A percentile compares a stretch with the other conserved stretches of the same genome.
These are phyloP conservation scores for Candida piceae DNA, from an alignment of 805 yeast species.

Conservation along the genomic window DNA sequence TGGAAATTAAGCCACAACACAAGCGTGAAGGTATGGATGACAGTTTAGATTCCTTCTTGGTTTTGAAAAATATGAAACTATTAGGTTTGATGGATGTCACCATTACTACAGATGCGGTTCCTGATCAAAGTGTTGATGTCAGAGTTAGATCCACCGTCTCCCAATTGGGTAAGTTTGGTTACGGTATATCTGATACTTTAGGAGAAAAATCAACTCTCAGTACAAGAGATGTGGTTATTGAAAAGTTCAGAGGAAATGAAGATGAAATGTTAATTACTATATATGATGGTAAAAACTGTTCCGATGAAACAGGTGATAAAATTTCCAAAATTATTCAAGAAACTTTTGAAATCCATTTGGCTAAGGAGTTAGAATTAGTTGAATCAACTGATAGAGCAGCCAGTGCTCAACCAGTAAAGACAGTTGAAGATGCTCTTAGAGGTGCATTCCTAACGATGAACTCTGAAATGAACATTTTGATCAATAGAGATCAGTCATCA, in stretches of 20 bases:
- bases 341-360: constrained; percentile 60
- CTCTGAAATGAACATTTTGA: constrained; percentile 68
- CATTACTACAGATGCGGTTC: constrained; percentile 78
- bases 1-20: constrained; percentile 74
- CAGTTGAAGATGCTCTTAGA: constrained; percentile 70
- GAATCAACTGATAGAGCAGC: constrained; percentile 32
- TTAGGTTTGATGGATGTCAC: constrained; percentile 95
- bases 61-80: constrained; percentile 60
- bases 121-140: constrained; percentile 77
- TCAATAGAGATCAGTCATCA: constrained; percentile 40
- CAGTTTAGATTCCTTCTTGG: constrained; percentile 62
- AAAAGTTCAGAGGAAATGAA: constrained; percentile 79
- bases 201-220: constrained; percentile 64
- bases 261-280: constrained; percentile 77
- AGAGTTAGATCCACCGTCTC: constrained; percentile 91
- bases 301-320: constrained; percentile 52
- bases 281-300: constrained; percentile 77
- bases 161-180: constrained; percentile 64
- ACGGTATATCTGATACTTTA: constrained; percentile 88
- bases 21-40: constrained; percentile 51
- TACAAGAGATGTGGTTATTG: constrained; percentile 79
- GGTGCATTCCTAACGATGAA: constrained; percentile 76
- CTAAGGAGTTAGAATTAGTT: constrained; percentile 52
- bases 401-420: constrained; percentile 38
- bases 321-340: constrained; percentile 72